Base-by-base conservation (phyloP, 768 basidiomycete species). In the Gautieria morchelliformis region DNA sequence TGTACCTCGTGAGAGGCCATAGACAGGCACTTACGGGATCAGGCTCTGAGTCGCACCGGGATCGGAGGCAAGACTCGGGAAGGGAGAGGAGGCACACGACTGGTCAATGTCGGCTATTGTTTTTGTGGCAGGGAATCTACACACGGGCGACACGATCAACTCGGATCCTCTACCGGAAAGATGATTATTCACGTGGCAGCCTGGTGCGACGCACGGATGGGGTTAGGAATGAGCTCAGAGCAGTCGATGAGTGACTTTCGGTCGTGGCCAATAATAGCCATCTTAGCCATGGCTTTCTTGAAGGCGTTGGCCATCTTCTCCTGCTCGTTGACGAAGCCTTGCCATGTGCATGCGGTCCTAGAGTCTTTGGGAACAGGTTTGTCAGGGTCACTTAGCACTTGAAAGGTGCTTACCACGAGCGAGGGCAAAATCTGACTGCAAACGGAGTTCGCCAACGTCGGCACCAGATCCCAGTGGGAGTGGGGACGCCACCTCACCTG, bases 221-320 rank as follows among this genome's bases (percentile, higher is more conserved):
- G 65, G 19, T 54, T 47, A 4, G 76, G 75, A 35, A 77, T 75
- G 54, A 76, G 71, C 41, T 77, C 75, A 4, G 71, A 73, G 63
- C 76, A 78, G 64, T 77, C 76, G 35, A 72, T 66, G 58, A 78
- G 56, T 6, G 64, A 59, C 54, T 57, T 62, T 12, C 58, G n/a
- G 59, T 76, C 68, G 40, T 77, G 74, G 17, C 75, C 78, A 40
- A 77, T 57, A 17, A 74, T 59, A 7, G 74, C 71, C 27, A 78
- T 61, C 64, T 77, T 79, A 35, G 67, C 63, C 73, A 78, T 74
- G 15, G 72, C 76, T 11, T 67, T 66, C n/a, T 65, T 69, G 69
- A 77, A 77, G 1, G 62, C 65, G 32, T 60, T 58, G 19, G 67
- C 64, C 63, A 76, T 67, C 48, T 62, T 65, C 15, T 67, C 60